Evolutionary conservation across 73 alveolate genomes (phyloP), one percentile per base, ranked within the genome.

Genomic region (Uronychia binucleata): DNA sequence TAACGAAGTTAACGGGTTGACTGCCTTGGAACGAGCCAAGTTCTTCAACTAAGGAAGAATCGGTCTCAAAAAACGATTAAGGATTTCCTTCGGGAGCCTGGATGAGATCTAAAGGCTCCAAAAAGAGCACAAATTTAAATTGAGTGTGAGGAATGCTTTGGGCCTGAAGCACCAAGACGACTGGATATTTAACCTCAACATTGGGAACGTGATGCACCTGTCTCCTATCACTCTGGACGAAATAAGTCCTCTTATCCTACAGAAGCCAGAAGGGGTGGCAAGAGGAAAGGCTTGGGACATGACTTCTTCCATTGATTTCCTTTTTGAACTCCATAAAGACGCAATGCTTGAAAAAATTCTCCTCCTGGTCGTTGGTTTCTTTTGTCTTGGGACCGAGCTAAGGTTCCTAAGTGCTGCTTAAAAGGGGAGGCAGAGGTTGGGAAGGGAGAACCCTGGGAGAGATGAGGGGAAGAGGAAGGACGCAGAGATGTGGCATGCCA

Each of bases 161-260:
- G 94, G 94, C 1, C 76, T 88, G 1, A 82, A 59, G 59, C 88
- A 88, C 67, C 59, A 83, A 82, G 94, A 88, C 77, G 94, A 88
- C 77, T 88, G 94, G 94, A 88, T 88, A 27, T 88, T 88, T 32
- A 88, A 88, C 30, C 81, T 88, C 26, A 88, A 88, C 33, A 88
- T 88, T 31, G 94, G 94, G 0, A 88, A 88, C 77, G 91, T 88
- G 5, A 88, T 88, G 94, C 94, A 88, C 59, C 57, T 88, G 78
- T 35, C 86, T 1, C 94, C 94, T 5, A 76, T 88, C 80, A 80
- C 76, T 27, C 57, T 83, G 25, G 94, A 88, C 77, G 94, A 88
- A 46, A 60, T 88, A 5, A 11, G n/a, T 46, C 67, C 67, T 46
- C n/a, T 46, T 46, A 46, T 5, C 19, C n/a, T n/a, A n/a, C n/a